Conservation (phyloP, 805 yeast species). For the Zygoascus tannicola region DNA sequence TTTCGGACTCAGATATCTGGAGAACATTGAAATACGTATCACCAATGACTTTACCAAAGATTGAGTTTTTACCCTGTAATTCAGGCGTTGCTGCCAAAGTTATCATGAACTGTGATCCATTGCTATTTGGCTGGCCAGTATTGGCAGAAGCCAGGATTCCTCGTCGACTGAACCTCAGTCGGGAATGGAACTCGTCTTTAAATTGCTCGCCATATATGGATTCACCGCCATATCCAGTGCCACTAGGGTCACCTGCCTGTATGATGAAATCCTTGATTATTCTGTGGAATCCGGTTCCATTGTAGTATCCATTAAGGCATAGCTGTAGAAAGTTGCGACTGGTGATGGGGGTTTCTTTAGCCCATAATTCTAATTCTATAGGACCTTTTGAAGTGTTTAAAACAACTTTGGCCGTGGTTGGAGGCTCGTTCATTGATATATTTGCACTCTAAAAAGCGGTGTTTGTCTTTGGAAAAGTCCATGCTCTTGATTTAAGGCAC, state of each 20-base stretch:
- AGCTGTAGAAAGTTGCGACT: conserved; percentile 40
- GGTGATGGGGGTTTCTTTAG: conserved; percentile 52
- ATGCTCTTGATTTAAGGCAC: no score
- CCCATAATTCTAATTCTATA: conserved; percentile 56
- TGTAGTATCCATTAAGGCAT: conserved; percentile 37
- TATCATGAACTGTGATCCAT: conserved; percentile 38
- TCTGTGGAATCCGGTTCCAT: conserved; percentile 35
- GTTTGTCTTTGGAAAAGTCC: no score
- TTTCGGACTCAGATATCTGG: conserved; percentile 41
- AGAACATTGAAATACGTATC: conserved; percentile 45
- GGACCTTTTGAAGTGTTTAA: conserved; percentile 50
- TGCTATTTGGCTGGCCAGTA: conserved; percentile 25
- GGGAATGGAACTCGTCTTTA: conserved; percentile 40
- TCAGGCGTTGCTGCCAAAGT: conserved; percentile 41
- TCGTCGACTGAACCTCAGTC: conserved; percentile 42
- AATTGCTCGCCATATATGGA: conserved; percentile 22
- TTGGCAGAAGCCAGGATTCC: conserved; percentile 49
- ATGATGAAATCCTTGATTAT: conserved; percentile 30
- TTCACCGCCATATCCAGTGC: conserved; percentile 26
- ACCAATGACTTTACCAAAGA: conserved; percentile 53
- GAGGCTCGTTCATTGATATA: conserved; percentile 13
- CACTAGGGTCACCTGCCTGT: conserved; percentile 32
- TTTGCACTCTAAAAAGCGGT: no score
- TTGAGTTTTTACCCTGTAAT: conserved; percentile 34
- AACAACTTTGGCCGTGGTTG: conserved; percentile 34